Evolutionary conservation across 305 asterid species (phyloP).

Genomic region (Fraxinus paxiana): DNA sequence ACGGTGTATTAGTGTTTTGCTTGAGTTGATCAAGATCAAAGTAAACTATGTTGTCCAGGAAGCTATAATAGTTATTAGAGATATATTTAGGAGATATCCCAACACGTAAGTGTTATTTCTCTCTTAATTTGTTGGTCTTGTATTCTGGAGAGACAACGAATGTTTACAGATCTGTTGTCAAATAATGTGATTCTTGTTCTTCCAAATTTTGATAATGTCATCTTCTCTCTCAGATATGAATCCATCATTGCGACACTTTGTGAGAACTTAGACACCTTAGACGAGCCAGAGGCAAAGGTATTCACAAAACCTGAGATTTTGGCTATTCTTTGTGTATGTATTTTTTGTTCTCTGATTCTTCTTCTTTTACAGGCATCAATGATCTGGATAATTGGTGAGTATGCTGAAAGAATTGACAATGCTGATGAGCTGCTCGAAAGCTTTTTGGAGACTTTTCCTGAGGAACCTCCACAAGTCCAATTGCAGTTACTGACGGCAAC

Average conservation of each 20-base stretch:
- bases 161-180: neutral
- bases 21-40: conserved; percentile 98
- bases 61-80: conserved; percentile 97
- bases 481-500: conserved; percentile 95
- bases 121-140: conserved; percentile 3
- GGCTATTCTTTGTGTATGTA: conserved; percentile 18
- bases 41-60: conserved; percentile 98
- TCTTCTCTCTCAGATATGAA: conserved; percentile 61
- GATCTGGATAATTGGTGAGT: conserved; percentile 99
- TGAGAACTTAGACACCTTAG: conserved; percentile 96
- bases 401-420: conserved; percentile 99
- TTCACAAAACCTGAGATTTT: conserved; percentile 16
- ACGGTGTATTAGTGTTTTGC: conserved; percentile 95
- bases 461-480: conserved; percentile 98
- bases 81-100: conserved; percentile 97
- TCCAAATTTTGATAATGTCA: conserved; percentile 6
- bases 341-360: conserved; percentile 15
- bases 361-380: conserved; percentile 77
- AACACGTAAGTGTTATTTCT: conserved; percentile 60
- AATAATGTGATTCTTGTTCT: conserved; percentile 10
- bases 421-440: conserved; percentile 99
- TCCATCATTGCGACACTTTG: conserved; percentile 98
- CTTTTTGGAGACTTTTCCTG: conserved; percentile 95
- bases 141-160: neutral
- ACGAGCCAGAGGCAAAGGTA: conserved; percentile 99